phyloP scores from a whole-genome alignment of 2,329 filamentous ascomycete species.

The Penicillium sclerotigenum region DNA sequence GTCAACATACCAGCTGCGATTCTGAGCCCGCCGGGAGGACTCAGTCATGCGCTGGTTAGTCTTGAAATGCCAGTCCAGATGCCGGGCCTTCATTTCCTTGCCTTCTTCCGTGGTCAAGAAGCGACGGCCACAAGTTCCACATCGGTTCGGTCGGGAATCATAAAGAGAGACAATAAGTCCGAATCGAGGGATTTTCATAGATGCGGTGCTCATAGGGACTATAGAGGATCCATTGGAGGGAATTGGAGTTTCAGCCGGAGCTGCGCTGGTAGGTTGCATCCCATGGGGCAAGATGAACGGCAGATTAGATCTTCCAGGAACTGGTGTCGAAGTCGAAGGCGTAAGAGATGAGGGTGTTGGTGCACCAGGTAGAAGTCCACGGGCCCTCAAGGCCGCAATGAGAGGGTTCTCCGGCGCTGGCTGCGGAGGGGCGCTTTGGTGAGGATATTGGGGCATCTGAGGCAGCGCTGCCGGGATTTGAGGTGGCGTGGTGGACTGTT shows the following conservation, averaged over 20 bases:
- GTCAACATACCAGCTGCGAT: slow-evolving; percentile 92
- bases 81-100: slow-evolving; percentile 78
- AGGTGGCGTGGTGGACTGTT: slow-evolving; percentile 46
- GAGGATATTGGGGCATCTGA: slow-evolving; percentile 59
- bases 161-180: slow-evolving; percentile 73
- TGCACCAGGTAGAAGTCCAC: slow-evolving; percentile 60
- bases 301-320: slow-evolving; percentile 38
- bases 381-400: slow-evolving; percentile 64
- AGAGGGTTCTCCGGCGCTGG: slow-evolving; percentile 57
- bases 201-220: slow-evolving; percentile 60
- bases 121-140: slow-evolving; percentile 84
- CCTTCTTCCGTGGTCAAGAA: slow-evolving; percentile 77
- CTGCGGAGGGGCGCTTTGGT: slow-evolving; percentile 54
- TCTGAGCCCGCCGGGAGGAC: slow-evolving; percentile 78
- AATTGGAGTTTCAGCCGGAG: slow-evolving; percentile 32
- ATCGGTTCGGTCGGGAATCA: slow-evolving; percentile 78
- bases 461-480: slow-evolving; percentile 43
- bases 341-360: slow-evolving; percentile 40
- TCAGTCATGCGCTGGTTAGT: slow-evolving; percentile 87
- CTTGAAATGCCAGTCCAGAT: slow-evolving; percentile 98
- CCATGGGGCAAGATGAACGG: slow-evolving; percentile 43
- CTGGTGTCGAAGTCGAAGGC: slow-evolving; percentile 36
- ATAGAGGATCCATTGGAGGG: slow-evolving; percentile 30
- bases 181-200: slow-evolving; percentile 72
- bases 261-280: slow-evolving; percentile 35